Base-by-base conservation (phyloP, 75 land plant species). In the Pinus taeda region DNA sequence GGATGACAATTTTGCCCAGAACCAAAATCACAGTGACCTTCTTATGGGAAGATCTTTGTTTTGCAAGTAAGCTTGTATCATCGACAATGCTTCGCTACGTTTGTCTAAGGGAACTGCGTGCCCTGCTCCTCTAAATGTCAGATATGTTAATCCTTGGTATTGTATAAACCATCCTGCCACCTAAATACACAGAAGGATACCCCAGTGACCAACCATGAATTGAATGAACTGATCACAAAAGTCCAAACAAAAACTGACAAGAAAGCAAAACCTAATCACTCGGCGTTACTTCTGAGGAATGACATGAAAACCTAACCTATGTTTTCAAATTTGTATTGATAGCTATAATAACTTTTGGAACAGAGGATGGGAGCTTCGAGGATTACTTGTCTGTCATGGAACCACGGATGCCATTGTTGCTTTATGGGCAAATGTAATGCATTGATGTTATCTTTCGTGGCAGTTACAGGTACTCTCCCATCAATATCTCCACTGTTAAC, bases 111-210 rank as follows among this genome's bases (percentile, higher is more conserved):
- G 96, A 8, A 93, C 96, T 79, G 89, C 74, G 76, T 93, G 96
- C 26, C 96, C 96, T 36, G 96, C 96, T 37, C 94, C 94, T 67
- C 96, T 85, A 20, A 93, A 83, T 73, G 94, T 89, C 72, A 85
- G 84, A 53, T 80, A 59, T 17, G 86, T 87, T 76, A 93, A 62
- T 3, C 96, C 93, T 67, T 91, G 75, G 53, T 91, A 91, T 60
- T 79, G 82, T 57, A 84, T 65, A 15, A 80, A 76, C 75, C 92
- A 81, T 21, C 93, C 94, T 61, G 80, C 93, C 3, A 93, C 93
- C 93, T 93, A 82, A 30, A 49, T 49, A 8, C 55, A 49, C 55
- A 49, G 9, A 49, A 49, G 49, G 1, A 45, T 6, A 45, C 6
- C 49, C 49, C 6, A 45, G 49, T 45, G 49, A 45, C 49, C 49